Evolutionary conservation across 2,329 filamentous ascomycete genomes (phyloP).

Genomic region (Penicillium sp.): DNA sequence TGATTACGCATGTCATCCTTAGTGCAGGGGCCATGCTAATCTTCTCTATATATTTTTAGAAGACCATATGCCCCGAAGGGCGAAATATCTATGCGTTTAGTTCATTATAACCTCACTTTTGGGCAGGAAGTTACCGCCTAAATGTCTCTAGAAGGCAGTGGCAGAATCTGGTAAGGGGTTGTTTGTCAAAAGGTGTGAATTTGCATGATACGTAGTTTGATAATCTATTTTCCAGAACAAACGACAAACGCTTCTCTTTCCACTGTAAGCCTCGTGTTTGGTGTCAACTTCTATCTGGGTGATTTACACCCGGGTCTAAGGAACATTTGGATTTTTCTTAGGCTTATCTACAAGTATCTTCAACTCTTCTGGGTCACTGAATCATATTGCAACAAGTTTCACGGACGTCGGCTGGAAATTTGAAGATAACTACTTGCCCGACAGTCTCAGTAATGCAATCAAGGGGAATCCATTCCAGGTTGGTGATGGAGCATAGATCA

Average conservation of each 20-base stretch:
- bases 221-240: too few species aligned
- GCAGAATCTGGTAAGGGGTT: not conserved
- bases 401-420: not conserved
- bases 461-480: not conserved
- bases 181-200: not conserved
- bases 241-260: too few species aligned
- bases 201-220: too few species aligned
- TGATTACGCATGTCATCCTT: constrained; percentile 91
- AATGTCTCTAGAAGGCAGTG: not conserved
- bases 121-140: not conserved
- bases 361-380: not conserved
- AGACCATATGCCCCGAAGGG: constrained; percentile 57
- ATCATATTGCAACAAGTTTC: not conserved
- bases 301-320: too few species aligned
- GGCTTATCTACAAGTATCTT: not conserved
- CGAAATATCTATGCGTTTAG: not conserved
- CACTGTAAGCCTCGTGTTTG: not conserved
- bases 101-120: not conserved
- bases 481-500: not conserved
- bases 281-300: too few species aligned
- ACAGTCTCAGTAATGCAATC: not conserved
- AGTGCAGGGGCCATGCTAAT: constrained; percentile 82
- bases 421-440: not conserved
- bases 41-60: constrained; percentile 70
- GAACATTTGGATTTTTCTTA: not conserved